A percentile compares a stretch with the other conserved stretches of the same genome.
Conservation (phyloP, 768 basidiomycete species). For the Hericium erinaceus region DNA sequence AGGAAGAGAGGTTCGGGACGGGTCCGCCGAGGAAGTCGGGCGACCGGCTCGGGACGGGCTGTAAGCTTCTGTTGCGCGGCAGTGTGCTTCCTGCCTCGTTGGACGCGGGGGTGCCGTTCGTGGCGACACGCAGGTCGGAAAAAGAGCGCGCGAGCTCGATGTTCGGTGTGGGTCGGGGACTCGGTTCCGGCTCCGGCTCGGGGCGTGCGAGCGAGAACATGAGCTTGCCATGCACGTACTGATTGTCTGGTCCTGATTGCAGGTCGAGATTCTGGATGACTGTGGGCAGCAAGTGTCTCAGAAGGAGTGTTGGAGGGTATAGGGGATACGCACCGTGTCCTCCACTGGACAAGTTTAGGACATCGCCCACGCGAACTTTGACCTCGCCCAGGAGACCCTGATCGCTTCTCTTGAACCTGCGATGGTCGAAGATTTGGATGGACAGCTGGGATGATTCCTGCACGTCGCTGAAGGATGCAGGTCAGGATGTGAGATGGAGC, state of each 20-base stretch:
- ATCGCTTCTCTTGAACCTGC: constrained; percentile 80
- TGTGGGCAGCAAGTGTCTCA: constrained; percentile 21
- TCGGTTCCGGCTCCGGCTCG: constrained; percentile 8
- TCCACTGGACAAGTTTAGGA: constrained; percentile 29
- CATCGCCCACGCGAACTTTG: constrained; percentile 32
- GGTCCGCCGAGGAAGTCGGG: not conserved
- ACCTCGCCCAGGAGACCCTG: constrained; percentile 55
- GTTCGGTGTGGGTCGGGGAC: constrained; percentile 15
- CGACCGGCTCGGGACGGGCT: not conserved
- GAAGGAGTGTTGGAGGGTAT: not conserved
- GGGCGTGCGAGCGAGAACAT: constrained; percentile 40
- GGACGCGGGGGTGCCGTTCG: not conserved
- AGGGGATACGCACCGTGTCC: constrained; percentile 13
- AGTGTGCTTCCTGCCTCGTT: not conserved
- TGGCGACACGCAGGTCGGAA: constrained; percentile 6
- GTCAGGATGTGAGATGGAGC: not conserved
- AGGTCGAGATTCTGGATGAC: constrained; percentile 71
- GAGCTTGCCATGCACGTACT: constrained; percentile 77
- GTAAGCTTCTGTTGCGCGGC: not conserved
- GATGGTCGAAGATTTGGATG: constrained; percentile 87
- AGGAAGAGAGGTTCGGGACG: not conserved
- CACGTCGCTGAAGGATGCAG: constrained; percentile 39
- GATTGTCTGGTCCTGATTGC: constrained; percentile 60
- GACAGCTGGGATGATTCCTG: constrained; percentile 66
- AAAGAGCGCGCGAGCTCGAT: constrained; percentile 5